Base-by-base conservation (phyloP, 169 alveolate species). In the Plasmodium chabaudi region DNA sequence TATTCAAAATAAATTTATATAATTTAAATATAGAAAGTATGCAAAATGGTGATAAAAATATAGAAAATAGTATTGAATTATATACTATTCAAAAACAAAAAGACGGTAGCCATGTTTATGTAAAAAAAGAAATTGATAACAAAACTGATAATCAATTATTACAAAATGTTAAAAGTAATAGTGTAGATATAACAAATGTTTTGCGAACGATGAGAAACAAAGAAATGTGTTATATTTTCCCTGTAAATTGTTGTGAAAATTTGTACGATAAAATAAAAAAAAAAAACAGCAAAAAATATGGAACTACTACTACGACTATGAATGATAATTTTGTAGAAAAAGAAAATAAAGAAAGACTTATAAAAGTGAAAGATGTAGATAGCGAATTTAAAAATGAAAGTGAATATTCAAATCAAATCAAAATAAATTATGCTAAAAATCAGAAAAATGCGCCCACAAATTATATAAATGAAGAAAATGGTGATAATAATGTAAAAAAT, bases 161-260 rank as follows among this genome's bases (percentile, higher is more conserved):
- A 47, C 70, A 77, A 68, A 77, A 49, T 39, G 51, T 77, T 67
- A 77, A 44, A 56, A 69, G 64, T 56, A 77, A 77, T 68, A 34
- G 13, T 44, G 59, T 25, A 55, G 77, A 77, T 25, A 46, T 77
- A 46, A 13, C 63, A 19, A 77, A 21, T 57, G 88, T 63, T 64
- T 64, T 77, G 53, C 63, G 63, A 63, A 77, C 88, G 9, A 77
- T 77, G 88, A 77, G 68, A 49, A 77, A 77, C 53, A 77, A 77
- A 64, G 88, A 77, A 51, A 77, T 77, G 51, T 63, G 88, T 42
- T 77, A 63, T 21, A 77, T 77, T 13, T 77, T 42, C 9, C 68
- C 77, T 19, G 69, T 55, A 44, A 61, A 21, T 64, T 21, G 15
- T 77, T 77, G 17, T 55, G 68, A 77, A 5, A 75, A 77, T 25